Conservation (phyloP, 2,329 filamentous ascomycete genomes). For the Volutella citrinella region DNA sequence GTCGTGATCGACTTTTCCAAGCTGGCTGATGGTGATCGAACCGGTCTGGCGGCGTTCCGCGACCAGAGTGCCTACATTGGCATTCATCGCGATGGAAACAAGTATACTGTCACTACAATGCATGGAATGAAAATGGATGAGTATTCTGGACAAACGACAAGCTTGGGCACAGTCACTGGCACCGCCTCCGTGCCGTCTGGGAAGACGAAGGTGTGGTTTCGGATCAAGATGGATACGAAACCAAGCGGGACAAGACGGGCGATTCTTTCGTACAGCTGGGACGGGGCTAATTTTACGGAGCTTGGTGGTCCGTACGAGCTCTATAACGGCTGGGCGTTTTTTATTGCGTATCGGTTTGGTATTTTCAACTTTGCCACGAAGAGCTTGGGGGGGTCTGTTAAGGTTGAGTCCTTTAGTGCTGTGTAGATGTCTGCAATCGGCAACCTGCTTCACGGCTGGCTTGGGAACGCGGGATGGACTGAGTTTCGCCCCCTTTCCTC, state of each 20-base stretch:
- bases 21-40: conserved; percentile 50
- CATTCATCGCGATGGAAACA: conserved; percentile 36
- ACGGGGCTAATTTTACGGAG: conserved; percentile 14
- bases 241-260: conserved; percentile 18
- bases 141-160: conserved; percentile 18
- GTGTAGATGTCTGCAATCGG: too few relatives aligned
- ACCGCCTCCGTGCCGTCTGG: conserved; percentile 18
- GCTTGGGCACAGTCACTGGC: conserved; percentile 16
- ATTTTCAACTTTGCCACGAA: conserved; percentile 49
- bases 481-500: too few relatives aligned
- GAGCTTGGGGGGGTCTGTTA: conserved; percentile 34
- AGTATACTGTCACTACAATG: conserved; percentile 30
- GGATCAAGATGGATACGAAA: conserved; percentile 20
- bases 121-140: conserved; percentile 38
- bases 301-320: conserved; percentile 34
- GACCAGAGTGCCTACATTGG: conserved; percentile 53
- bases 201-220: conserved; percentile 20
- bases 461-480: too few relatives aligned
- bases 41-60: conserved; percentile 51
- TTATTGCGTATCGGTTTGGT: conserved; percentile 46
- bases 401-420: conserved; percentile 16
- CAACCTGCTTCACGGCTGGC: too few relatives aligned
- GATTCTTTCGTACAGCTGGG: conserved; percentile 18
- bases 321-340: conserved; percentile 43
- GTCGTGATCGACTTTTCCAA: conserved; percentile 45